Conservation (phyloP, 2,329 filamentous ascomycete species). For the Pseudogymnoascus sp. region DNA sequence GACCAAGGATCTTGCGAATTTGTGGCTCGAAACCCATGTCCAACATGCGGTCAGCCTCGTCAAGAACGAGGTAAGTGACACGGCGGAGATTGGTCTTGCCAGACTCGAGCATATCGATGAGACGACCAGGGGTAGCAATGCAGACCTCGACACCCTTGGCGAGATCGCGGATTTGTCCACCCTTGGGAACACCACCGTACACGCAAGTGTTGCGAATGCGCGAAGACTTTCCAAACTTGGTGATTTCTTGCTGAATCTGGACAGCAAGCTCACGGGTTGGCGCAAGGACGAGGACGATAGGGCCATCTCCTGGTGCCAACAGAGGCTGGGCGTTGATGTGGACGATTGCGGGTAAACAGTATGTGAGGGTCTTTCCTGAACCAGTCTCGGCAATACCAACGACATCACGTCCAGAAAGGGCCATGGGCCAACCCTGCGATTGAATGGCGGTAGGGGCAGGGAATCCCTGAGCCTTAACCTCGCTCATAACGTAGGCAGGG, state of each 20-base stretch:
- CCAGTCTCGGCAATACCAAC: conserved; percentile 99
- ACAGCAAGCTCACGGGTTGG: conserved; percentile 96
- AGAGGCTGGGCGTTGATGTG: conserved; percentile 99
- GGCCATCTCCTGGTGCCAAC: conserved; percentile 86
- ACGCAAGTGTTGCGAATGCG: conserved; percentile 98
- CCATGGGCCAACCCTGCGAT: conserved; percentile 98
- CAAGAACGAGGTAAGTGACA: conserved; percentile 95
- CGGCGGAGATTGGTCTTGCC: conserved; percentile 97
- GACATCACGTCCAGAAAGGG: conserved; percentile 92
- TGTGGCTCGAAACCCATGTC: conserved; percentile 99
- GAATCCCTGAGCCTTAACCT: conserved; percentile 98
- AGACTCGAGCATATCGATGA: conserved; percentile 97
- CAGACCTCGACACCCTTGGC: conserved; percentile 93
- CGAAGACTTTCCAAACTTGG: conserved; percentile 96
- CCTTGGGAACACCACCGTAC: conserved; percentile 97
- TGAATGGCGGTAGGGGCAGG: conserved; percentile 90
- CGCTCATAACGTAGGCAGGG: conserved; percentile 92
- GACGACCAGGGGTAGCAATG: conserved; percentile 93
- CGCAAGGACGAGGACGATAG: conserved; percentile 91
- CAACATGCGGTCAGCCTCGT: conserved; percentile 98
- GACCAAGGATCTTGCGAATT: conserved; percentile 95
- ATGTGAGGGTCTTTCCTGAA: conserved; percentile 97
- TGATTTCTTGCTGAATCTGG: conserved; percentile 97
- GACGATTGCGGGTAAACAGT: conserved; percentile 95
- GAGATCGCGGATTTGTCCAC: conserved; percentile 90